A percentile compares a stretch with the other conserved stretches of the same genome.
These are phyloP conservation scores for Lotus japonicus DNA, from an alignment of 306 rosid species.

Conservation along the genomic window DNA sequence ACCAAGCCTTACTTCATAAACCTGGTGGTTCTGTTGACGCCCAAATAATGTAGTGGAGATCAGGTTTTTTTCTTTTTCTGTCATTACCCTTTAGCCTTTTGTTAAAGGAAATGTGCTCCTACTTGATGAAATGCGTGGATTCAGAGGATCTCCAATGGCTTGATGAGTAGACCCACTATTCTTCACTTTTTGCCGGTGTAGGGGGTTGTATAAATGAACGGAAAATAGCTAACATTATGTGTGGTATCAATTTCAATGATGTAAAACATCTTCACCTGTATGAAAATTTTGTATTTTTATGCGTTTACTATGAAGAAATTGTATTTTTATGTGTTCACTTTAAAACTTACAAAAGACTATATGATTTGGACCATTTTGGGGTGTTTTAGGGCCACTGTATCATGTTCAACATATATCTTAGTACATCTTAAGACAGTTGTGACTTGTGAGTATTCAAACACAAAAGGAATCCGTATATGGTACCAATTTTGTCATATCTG, in stretches of 20 bases:
- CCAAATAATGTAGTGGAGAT: neutral
- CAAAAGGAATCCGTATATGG: neutral
- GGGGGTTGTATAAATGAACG: neutral
- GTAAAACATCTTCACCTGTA: neutral
- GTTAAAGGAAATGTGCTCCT: neutral
- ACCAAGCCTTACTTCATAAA: neutral
- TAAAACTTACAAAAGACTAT: neutral
- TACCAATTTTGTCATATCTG: neutral
- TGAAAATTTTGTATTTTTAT: neutral
- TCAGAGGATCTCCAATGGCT: neutral
- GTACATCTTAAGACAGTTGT: neutral
- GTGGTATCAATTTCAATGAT: neutral
- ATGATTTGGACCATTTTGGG: neutral
- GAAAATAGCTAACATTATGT: neutral
- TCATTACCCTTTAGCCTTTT: neutral
- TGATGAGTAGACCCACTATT: neutral
- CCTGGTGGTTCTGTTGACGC: neutral
- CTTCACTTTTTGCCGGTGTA: neutral
- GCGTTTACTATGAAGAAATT: neutral
- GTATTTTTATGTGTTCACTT: neutral
- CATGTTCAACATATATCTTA: constrained; percentile 6
- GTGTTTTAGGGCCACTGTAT: neutral
- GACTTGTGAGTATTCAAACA: neutral
- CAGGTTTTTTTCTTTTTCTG: neutral
- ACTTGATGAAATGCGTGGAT: constrained; percentile 13